These are phyloP conservation scores for Trametes punicea DNA, from an alignment of 768 basidiomycete species.

Conservation along the genomic window DNA sequence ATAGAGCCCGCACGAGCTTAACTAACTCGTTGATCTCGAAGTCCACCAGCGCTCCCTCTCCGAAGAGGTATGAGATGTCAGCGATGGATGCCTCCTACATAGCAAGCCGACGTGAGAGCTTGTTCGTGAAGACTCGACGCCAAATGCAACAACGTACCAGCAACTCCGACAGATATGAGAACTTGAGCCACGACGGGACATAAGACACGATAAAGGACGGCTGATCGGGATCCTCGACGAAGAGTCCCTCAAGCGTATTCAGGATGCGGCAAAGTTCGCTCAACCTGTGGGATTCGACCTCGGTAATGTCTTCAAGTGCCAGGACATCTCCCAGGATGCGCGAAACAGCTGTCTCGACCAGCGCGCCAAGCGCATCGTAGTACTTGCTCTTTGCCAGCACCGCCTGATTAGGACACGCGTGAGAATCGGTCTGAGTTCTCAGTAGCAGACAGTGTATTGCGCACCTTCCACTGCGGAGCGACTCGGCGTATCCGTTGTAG, in stretches of 20 bases:
- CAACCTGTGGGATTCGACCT: constrained; percentile 77
- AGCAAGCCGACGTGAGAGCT: background rate
- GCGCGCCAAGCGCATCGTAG: constrained; percentile 64
- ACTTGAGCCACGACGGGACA: constrained; percentile 94
- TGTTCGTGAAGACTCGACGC: background rate
- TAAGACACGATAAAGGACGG: constrained; percentile 77
- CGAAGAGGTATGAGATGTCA: constrained; percentile 89
- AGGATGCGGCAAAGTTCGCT: constrained; percentile 81
- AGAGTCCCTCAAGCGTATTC: constrained; percentile 76
- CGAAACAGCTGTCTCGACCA: constrained; percentile 65
- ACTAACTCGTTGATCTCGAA: constrained; percentile 83
- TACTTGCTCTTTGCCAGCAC: constrained; percentile 71
- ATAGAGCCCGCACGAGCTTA: constrained; percentile 78
- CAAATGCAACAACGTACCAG: constrained; percentile 58
- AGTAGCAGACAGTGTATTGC: constrained; percentile 10
- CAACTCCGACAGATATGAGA: constrained; percentile 89
- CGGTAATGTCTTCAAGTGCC: constrained; percentile 80
- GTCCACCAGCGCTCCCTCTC: constrained; percentile 86
- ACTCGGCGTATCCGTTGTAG: constrained; percentile 61
- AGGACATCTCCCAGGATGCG: constrained; percentile 72
- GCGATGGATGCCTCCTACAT: constrained; percentile 85
- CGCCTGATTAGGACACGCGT: constrained; percentile 38
- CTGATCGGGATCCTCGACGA: constrained; percentile 62
- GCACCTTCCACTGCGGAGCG: constrained; percentile 72
- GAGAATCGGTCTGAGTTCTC: too few relatives aligned